Conservation (phyloP, 768 basidiomycete species). For the Lactifluus hygrophoroides region DNA sequence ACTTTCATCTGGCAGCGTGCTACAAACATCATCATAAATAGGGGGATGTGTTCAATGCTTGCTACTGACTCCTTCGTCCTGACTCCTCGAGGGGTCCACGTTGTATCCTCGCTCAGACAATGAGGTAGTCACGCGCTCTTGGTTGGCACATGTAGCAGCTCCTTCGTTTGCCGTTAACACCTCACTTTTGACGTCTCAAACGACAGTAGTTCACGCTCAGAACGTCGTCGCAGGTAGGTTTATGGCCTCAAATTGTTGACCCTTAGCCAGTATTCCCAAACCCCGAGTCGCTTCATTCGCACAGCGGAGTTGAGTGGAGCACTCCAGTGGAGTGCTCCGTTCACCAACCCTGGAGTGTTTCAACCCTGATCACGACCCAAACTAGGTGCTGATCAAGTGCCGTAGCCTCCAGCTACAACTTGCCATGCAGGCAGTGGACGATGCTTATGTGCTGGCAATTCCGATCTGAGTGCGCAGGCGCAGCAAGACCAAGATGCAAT, state of each 20-base stretch:
- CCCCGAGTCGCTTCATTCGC: not conserved
- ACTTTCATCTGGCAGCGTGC: not conserved
- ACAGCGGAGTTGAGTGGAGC: not conserved
- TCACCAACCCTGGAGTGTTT: not conserved
- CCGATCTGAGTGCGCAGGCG: not conserved
- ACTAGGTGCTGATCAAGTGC: not conserved
- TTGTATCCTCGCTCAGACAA: slow-evolving; percentile 7
- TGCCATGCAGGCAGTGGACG: not conserved
- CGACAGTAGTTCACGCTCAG: not conserved
- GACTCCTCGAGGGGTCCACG: not conserved
- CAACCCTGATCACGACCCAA: not conserved
- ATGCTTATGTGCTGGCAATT: not conserved
- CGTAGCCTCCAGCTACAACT: not conserved
- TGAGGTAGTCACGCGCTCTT: not conserved
- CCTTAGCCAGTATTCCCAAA: not conserved
- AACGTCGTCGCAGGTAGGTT: not conserved
- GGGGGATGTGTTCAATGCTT: not conserved
- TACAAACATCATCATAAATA: not conserved
- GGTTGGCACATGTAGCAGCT: not conserved
- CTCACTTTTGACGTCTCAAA: not conserved
- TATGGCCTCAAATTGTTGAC: not conserved
- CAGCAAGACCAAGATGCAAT: not conserved
- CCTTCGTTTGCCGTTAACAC: not conserved
- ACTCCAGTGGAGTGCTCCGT: too few relatives aligned
- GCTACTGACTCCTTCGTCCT: not conserved